Base-by-base conservation (phyloP, 192 early-diverging fungal genomes). In the Backusella luteola region DNA sequence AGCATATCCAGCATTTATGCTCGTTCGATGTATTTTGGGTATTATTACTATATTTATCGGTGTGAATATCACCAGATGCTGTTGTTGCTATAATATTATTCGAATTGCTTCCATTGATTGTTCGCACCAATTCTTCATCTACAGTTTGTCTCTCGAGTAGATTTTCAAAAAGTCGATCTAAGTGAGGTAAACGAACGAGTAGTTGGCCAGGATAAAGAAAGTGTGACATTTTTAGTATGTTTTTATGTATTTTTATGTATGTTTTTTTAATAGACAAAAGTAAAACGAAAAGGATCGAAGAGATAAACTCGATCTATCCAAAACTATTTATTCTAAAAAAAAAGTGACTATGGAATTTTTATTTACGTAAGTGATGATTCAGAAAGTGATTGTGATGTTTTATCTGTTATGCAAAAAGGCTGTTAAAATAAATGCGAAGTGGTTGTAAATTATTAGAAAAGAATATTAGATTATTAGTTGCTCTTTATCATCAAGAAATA, bases 1-100 rank as follows among this genome's bases (percentile, higher is more conserved):
- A 91, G 49, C 93, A 94, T 80, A 94, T 94, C 87, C 92, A 94
- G 72, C 93, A 94, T 9, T 63, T 63, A 63, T 63, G 23, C 11
- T 63, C 23, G 11, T 12, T 63, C 53, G 7, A 21, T 84, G 77
- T 36, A 77, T 80, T 19, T 73, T 53, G 29, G 21, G 3, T 63
- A 63, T 63, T 29, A 0, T 63, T 29, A 5, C 2, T 12, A 11
- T 63, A 29, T 63, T 63, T 63, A 26, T 63, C 1, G 12, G 9
- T 63, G 56, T 29, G 26, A 8, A 29, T 26, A 63, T 63, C 56
- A 63, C 23, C 56, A n/a, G 46, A 49, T 63, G 23, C 56, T 63
- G 56, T 14, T 29, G 21, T 63, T 63, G 21, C 23, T 26, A 26
- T 12, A 29, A 11, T 23, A 63, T 63, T 29, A n/a, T 63, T 63